phyloP scores from a whole-genome alignment of 805 yeast genomes.

The Metahyphopichia silvanorum region DNA sequence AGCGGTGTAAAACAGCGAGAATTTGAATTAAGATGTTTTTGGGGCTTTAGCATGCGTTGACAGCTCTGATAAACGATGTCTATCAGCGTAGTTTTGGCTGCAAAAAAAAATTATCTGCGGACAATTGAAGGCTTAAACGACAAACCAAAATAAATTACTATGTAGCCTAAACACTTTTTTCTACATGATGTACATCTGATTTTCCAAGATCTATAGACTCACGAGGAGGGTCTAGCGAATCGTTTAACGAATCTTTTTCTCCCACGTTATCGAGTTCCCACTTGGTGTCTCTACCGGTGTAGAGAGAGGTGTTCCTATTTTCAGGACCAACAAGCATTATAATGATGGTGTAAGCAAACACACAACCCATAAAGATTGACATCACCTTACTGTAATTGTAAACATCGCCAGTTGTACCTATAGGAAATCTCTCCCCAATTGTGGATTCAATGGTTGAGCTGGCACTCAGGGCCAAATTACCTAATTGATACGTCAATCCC shows the following conservation, averaged over 20 bases:
- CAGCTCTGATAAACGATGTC: too few relatives aligned
- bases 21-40: too few relatives aligned
- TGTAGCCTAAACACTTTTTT: too few relatives aligned
- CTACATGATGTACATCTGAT: constrained; percentile 1
- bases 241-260: neutral
- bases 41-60: too few relatives aligned
- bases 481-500: constrained; percentile 67
- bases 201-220: neutral
- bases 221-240: neutral
- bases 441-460: constrained; percentile 67
- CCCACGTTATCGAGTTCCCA: too few relatives aligned
- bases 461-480: constrained; percentile 70
- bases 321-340: constrained; percentile 59
- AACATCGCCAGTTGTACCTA: constrained; percentile 19
- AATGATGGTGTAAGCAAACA: constrained; percentile 49
- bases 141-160: too few relatives aligned
- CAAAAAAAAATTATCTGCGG: too few relatives aligned
- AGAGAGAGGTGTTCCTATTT: constrained; percentile 14
- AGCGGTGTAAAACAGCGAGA: too few relatives aligned
- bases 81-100: too few relatives aligned
- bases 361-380: constrained; percentile 68
- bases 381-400: constrained; percentile 68
- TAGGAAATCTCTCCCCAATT: constrained; percentile 60
- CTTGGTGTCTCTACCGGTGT: constrained; percentile 14
- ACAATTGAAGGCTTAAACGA: neutral